A percentile compares a stretch with the other conserved stretches of the same genome.
Evolutionary conservation across 768 basidiomycete genomes (phyloP).

Genomic region (Nidularia pulvinata): DNA sequence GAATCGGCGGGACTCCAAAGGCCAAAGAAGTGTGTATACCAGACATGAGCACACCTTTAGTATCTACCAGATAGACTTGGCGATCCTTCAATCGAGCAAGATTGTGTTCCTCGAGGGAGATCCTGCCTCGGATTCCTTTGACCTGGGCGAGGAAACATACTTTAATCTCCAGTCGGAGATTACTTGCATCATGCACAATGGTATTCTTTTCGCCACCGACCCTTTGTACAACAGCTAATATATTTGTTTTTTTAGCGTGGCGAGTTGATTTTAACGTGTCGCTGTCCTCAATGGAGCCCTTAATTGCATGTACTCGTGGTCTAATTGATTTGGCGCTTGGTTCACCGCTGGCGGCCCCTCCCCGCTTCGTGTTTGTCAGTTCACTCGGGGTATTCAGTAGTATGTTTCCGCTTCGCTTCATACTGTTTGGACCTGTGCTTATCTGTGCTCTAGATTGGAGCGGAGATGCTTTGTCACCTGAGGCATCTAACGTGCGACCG

Average conservation of each 20-base stretch:
- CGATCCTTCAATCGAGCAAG: constrained; percentile 21
- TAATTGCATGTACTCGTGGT: constrained; percentile 34
- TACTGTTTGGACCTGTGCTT: not conserved
- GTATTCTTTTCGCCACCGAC: not conserved
- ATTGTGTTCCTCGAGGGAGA: constrained; percentile 36
- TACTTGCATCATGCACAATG: constrained; percentile 37
- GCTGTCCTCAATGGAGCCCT: constrained; percentile 41
- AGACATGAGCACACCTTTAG: constrained; percentile 26
- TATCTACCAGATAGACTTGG: constrained; percentile 25
- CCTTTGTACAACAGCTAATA: not conserved
- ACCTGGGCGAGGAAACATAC: constrained; percentile 17
- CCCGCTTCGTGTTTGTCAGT: constrained; percentile 37
- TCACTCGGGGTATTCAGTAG: constrained; percentile 22
- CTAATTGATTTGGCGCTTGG: constrained; percentile 35
- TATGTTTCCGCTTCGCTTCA: constrained; percentile 1
- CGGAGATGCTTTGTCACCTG: constrained; percentile 11
- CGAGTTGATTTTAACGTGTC: constrained; percentile 42
- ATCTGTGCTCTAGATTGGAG: constrained; percentile 5
- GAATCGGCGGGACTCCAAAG: constrained; percentile 14
- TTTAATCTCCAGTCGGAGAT: constrained; percentile 24
- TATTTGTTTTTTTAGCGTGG: constrained; percentile 28
- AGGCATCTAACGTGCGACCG: constrained; percentile 17
- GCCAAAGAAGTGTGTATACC: not conserved
- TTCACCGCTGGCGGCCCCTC: constrained; percentile 16
- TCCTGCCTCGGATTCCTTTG: constrained; percentile 20